A percentile compares a stretch with the other conserved stretches of the same genome.
Conservation (phyloP, 495 filamentous ascomycete genomes). For the Bombardia bombarda region DNA sequence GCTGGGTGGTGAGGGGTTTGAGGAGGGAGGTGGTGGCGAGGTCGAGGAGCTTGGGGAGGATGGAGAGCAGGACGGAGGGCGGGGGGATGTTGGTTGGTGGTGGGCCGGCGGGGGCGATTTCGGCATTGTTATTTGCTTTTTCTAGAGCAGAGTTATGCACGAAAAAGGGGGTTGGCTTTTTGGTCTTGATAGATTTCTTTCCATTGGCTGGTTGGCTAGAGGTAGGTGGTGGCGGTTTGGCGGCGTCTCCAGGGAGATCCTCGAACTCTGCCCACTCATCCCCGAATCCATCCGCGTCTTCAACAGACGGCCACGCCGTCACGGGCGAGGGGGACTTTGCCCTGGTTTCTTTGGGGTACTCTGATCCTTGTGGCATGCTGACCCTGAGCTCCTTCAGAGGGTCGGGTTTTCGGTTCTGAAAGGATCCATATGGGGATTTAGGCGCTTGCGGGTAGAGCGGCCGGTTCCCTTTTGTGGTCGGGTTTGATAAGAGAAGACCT, state of each 20-base stretch:
- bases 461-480: slow-evolving; percentile 6
- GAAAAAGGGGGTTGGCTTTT: no score
- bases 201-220: no score
- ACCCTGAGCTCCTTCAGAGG: slow-evolving; percentile 30
- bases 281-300: slow-evolving; percentile 27
- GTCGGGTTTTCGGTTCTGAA: slow-evolving; percentile 41
- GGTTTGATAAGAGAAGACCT: slow-evolving; percentile 18
- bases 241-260: slow-evolving; percentile 26
- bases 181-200: no score
- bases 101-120: slow-evolving; percentile 16
- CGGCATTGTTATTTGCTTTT: slow-evolving; percentile 9
- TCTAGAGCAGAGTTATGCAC: no score
- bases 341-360: slow-evolving; percentile 20
- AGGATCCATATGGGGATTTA: slow-evolving; percentile 40
- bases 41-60: slow-evolving; percentile 61
- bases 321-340: slow-evolving; percentile 29
- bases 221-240: no score
- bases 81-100: slow-evolving; percentile 87
- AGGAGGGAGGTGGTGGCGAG: slow-evolving; percentile 46
- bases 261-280: slow-evolving; percentile 57
- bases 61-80: slow-evolving; percentile 69
- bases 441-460: slow-evolving; percentile 33
- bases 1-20: slow-evolving; percentile 43
- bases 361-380: slow-evolving; percentile 27
- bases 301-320: slow-evolving; percentile 38